A percentile compares a stretch with the other conserved stretches of the same genome.
These are phyloP conservation scores for Bryoglossum gracile DNA, from an alignment of 495 filamentous ascomycete genomes.

Conservation along the genomic window DNA sequence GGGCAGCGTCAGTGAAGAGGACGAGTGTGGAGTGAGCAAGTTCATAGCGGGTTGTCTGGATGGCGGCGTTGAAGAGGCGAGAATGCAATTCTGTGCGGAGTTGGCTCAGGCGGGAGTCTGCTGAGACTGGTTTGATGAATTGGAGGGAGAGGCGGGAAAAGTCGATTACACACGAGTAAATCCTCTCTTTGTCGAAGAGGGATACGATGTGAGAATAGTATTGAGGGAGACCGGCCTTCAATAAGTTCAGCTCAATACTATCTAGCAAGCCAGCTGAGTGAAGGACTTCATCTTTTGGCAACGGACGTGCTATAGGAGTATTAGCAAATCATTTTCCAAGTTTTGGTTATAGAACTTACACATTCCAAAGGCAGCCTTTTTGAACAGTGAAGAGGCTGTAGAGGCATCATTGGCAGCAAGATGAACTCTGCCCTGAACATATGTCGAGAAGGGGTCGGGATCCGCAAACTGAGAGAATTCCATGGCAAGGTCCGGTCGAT, in stretches of 20 bases:
- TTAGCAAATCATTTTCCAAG: conserved; percentile 2
- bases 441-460: conserved; percentile 65
- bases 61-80: conserved; percentile 73
- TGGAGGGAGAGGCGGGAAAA: conserved; percentile 77
- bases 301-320: conserved; percentile 11
- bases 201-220: conserved; percentile 83
- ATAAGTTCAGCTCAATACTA: conserved; percentile 60
- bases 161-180: conserved; percentile 71
- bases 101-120: conserved; percentile 3
- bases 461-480: conserved; percentile 66
- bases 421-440: conserved; percentile 76
- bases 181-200: conserved; percentile 70
- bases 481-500: conserved; percentile 63
- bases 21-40: conserved; percentile 74
- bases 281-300: conserved; percentile 25
- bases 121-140: conserved; percentile 36
- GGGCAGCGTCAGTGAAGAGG: conserved; percentile 57
- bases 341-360: conserved; percentile 45
- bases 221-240: conserved; percentile 68
- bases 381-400: conserved; percentile 69
- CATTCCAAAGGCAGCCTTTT: conserved; percentile 73
- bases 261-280: conserved; percentile 57
- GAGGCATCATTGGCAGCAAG: conserved; percentile 64
- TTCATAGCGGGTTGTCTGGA: conserved; percentile 69
- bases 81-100: conserved; percentile 61